Evolutionary conservation across 2,329 filamentous ascomycete genomes (phyloP).

Genomic region (Penicillium sp.): DNA sequence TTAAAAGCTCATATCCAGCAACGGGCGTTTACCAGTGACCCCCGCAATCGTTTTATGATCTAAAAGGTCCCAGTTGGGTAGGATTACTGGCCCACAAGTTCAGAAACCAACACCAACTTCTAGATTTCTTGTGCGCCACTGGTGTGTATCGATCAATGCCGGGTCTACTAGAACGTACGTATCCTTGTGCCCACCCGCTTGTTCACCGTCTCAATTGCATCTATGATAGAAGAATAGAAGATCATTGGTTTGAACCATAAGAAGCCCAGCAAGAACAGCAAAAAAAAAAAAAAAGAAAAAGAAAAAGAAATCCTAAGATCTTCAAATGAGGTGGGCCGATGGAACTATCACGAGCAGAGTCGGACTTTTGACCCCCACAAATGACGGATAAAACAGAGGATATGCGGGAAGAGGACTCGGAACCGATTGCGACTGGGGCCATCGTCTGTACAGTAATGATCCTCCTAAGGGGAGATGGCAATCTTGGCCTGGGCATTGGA

Average conservation of each 20-base stretch:
- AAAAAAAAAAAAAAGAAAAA: not conserved
- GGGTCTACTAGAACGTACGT: slow-evolving; percentile 11
- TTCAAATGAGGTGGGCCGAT: slow-evolving; percentile 21
- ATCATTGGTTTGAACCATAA: slow-evolving; percentile 13
- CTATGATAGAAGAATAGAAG: slow-evolving; percentile 8
- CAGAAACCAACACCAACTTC: slow-evolving; percentile 14
- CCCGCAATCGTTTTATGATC: slow-evolving; percentile 21
- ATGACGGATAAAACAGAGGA: slow-evolving; percentile 20
- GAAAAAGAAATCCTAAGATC: slow-evolving; percentile 14
- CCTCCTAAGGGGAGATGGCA: slow-evolving; percentile 16
- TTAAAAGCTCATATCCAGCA: slow-evolving; percentile 9
- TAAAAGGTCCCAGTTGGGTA: slow-evolving; percentile 16
- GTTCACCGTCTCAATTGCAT: slow-evolving; percentile 8
- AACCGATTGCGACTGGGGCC: slow-evolving; percentile 18
- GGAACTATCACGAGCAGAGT: slow-evolving; percentile 12
- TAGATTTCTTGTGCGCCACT: slow-evolving; percentile 19
- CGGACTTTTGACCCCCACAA: slow-evolving; percentile 23
- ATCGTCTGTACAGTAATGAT: slow-evolving; percentile 21
- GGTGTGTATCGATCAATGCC: not conserved
- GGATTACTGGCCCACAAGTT: slow-evolving; percentile 11
- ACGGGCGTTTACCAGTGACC: slow-evolving; percentile 7
- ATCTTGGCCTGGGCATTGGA: slow-evolving; percentile 11
- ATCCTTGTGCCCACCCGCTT: slow-evolving; percentile 6
- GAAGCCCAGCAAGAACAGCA: slow-evolving; percentile 1
- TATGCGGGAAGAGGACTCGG: slow-evolving; percentile 14